Base-by-base conservation (phyloP, 2,329 filamentous ascomycete genomes). In the Fusarium foetens region DNA sequence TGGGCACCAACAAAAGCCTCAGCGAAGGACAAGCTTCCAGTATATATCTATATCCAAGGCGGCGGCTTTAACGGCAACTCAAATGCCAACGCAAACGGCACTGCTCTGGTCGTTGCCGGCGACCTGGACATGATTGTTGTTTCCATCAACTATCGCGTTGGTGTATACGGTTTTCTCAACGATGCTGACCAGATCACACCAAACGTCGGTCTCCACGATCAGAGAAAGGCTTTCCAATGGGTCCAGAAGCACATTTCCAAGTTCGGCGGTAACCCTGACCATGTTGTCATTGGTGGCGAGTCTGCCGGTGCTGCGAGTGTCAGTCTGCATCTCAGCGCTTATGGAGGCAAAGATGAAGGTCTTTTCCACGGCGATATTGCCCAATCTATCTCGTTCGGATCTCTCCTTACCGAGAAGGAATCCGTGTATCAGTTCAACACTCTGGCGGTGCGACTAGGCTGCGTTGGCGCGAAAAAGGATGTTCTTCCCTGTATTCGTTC, bases 71-170 rank as follows among this genome's bases (percentile, higher is more conserved):
- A 88, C 59, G 63, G 68, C 10, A 82, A 85, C 70, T 80, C 83
- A 3, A 83, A 84, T 62, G 76, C 83, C 2, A 86, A 91, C 67
- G 85, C 88, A 72, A 88, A 93, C 71, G 91, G 88, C 1, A 86
- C 85, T 2, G 88, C 87, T 1, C 80, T 94, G n/a, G 78, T 82
- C 36, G 84, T 91, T 33, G 78, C 84, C 35, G 90, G 89, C 0
- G 87, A 88, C 23, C 84, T 85, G 41, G 82, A 87, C 63, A 90
- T 94, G 31, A 82, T 95, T 0, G 88, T 94, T 1, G 91, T 95
- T 4, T 91, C 86, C 14, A 87, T 93, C 81, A 94, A 94, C 80
- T 94, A 95, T 78, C 90, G 93, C 9, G 91, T 95, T 16, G 92
- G 92, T 0, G 86, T 88, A 0, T 94, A 90, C 72, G 93, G 93